Evolutionary conservation across 2,329 filamentous ascomycete genomes (phyloP), one percentile per base, ranked within the genome.

Genomic region (Neoascochyta sp.): DNA sequence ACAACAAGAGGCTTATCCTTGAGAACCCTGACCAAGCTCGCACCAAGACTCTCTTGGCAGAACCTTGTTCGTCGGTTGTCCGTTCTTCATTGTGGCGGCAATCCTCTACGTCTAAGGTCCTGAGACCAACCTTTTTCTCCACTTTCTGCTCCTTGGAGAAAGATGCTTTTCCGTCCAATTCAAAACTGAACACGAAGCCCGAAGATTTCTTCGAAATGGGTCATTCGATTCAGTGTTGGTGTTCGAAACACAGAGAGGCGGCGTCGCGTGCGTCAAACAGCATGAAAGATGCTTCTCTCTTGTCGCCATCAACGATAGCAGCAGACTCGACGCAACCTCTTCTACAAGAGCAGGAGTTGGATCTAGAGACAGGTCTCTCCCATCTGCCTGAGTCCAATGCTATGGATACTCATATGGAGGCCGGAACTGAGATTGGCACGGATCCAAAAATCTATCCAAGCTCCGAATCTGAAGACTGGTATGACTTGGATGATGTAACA

Each of bases 201-300:
- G 23, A 36, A 1, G 27, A 37, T 2, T 55, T 54, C 27, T 33
- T 54, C 12, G 27, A 28, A 12, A 42, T 47, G 34, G 50, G 52
- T 3, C 50, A 55, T 26, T 40, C 45, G 4, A 33, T 39, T 14
- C 36, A 39, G 9, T 55, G 52, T 24, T 55, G 52, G 52, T 55
- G 52, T 22, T 24, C 22, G 16, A 27, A 9, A 10, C n/a, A 22
- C 17, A 8, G 8, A 5, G 13, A 14, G 13, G n/a, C n/a, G n/a
- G n/a, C n/a, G n/a, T n/a, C n/a, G n/a, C n/a, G n/a, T n/a, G n/a
- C n/a, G n/a, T n/a, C n/a, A n/a, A n/a, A n/a, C n/a, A n/a, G n/a
- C n/a, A n/a, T n/a, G n/a, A n/a, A n/a, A n/a, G n/a, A n/a, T n/a
- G n/a, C n/a, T 17, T 15, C 14, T 20, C 7, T 19, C 7, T 5